Conservation (phyloP, 805 yeast genomes). For the Hermanozyma aechmeae region DNA sequence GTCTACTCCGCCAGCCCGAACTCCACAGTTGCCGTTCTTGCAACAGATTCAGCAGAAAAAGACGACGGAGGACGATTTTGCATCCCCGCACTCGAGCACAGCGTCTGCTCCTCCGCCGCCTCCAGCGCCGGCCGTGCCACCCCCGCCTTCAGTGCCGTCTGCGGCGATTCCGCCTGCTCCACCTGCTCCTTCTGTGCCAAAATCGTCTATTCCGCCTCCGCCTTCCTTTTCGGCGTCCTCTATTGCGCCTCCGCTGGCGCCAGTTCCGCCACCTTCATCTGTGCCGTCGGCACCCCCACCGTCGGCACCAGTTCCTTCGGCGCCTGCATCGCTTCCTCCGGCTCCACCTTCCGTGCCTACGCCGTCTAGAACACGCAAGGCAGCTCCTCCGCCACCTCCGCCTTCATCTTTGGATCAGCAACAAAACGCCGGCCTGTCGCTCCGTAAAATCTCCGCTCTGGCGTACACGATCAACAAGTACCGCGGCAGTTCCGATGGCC, state of each 20-base stretch:
- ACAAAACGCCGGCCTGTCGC: slow-evolving; percentile 38
- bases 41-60: too few relatives aligned
- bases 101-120: slow-evolving; percentile 12
- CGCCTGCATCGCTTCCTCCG: slow-evolving; percentile 10
- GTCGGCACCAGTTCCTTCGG: slow-evolving; percentile 4
- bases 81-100: slow-evolving; percentile 10
- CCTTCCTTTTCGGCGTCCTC: slow-evolving; percentile 1
- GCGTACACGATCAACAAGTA: slow-evolving; percentile 51
- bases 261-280: slow-evolving; percentile 3
- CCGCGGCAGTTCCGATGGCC: slow-evolving; percentile 11
- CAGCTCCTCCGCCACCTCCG: slow-evolving; percentile 21
- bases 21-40: too few relatives aligned
- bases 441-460: slow-evolving; percentile 56
- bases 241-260: slow-evolving; percentile 1
- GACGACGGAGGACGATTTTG: too few relatives aligned
- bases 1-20: neutral
- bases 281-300: slow-evolving; percentile 3
- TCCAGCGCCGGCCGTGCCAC: slow-evolving; percentile 8
- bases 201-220: neutral
- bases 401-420: slow-evolving; percentile 24
- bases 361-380: slow-evolving; percentile 14
- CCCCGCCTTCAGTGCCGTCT: slow-evolving; percentile 10
- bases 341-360: slow-evolving; percentile 4
- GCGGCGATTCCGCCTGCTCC: slow-evolving; percentile 18
- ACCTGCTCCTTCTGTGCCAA: slow-evolving; percentile 3